Evolutionary conservation across 1,139 yeast species (phyloP), one percentile per base, ranked within the genome.

Genomic region (Pneumocystis carinii): DNA sequence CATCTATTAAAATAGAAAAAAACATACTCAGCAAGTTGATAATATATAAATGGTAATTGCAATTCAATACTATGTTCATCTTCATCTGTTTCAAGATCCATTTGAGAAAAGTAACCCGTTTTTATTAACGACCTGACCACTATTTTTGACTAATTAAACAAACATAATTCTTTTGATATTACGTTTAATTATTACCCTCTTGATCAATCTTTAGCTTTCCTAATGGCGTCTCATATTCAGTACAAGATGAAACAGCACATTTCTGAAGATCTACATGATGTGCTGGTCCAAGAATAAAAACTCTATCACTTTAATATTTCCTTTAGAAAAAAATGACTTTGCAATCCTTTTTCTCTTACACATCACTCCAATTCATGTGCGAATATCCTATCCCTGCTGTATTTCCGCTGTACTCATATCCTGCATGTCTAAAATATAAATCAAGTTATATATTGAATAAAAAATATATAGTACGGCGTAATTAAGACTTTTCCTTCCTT

Each of bases 1-100:
- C 7, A 12, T 24, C 10, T 5, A 14, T 14, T 8, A 10, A 14
- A 29, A 62, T 60, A 19, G 59, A 36, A 36, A 38, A 58, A 37
- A n/a, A 19, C 29, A 41, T 39, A 62, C 62, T 37, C 62, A 10
- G 67, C 63, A 14, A 84, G 76, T 65, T 79, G 75, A 66, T 79
- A 76, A 69, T 82, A 78, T 6, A 89, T 75, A 67, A 82, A 85
- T 0, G 97, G 96, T 71, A 87, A 81, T 73, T 92, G 98, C 96
- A 94, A 87, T 71, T 94, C 98, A 71, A 92, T 83, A 61, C 95
- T 86, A 72, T 92, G 99, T 72, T 94, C 99, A 38, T 86, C 87
- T 65, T 84, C 83, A 72, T 94, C 99, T 12, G 79, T 79, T 0
- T 77, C 80, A 1, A 72, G 68, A 59, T 78, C 75, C 94, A 92